phyloP scores from a whole-genome alignment of 2,329 filamentous ascomycete species.

The Ophiostoma montium region DNA sequence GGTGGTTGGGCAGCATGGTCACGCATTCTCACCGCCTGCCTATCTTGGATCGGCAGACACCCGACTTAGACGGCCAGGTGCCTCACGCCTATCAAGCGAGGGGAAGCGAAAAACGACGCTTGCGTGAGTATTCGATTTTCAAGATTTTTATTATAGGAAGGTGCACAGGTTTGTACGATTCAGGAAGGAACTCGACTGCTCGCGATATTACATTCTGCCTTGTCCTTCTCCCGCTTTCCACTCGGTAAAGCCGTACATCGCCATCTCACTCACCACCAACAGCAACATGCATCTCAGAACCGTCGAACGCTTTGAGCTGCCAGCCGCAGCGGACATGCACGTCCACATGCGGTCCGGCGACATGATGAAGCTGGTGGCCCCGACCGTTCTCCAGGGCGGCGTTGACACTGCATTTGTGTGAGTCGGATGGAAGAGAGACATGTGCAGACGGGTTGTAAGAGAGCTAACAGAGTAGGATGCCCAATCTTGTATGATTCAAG shows the following conservation, averaged over 20 bases:
- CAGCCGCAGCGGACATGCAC: conserved; percentile 52
- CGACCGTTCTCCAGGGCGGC: conserved; percentile 22
- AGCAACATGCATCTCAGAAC: conserved; percentile 19
- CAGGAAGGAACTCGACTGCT: background rate
- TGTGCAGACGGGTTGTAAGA: background rate
- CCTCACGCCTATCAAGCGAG: background rate
- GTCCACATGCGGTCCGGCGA: conserved; percentile 57
- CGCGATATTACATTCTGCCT: no score
- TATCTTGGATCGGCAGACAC: background rate
- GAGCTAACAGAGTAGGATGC: conserved; percentile 34
- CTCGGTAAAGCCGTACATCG: no score
- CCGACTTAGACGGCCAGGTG: background rate
- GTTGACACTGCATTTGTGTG: conserved; percentile 16
- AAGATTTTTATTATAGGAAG: background rate
- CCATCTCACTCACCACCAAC: background rate
- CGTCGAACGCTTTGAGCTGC: conserved; percentile 32
- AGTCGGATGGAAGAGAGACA: background rate
- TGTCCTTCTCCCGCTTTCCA: background rate
- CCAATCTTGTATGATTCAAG: conserved; percentile 11
- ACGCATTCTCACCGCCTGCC: conserved; percentile 7
- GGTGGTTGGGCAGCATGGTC: background rate
- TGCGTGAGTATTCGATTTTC: background rate
- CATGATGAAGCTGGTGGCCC: conserved; percentile 43
- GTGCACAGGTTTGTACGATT: no score
- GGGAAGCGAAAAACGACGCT: no score